phyloP scores from a whole-genome alignment of 164 flowering plant genomes.

The Warburgia ugandensis region DNA sequence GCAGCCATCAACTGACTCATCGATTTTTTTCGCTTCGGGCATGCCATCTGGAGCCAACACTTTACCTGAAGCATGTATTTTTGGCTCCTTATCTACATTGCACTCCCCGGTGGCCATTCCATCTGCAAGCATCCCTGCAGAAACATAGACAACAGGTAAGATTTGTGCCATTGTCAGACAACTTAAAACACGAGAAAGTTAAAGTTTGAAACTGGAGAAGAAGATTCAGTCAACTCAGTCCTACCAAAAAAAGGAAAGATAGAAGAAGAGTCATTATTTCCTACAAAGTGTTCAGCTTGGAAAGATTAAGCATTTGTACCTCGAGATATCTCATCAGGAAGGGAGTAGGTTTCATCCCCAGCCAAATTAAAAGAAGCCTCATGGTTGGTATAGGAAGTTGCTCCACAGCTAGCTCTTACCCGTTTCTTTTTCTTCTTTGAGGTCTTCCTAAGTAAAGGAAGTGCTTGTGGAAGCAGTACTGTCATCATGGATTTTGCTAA shows the following conservation, averaged over 20 bases:
- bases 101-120: slow-evolving; percentile 12
- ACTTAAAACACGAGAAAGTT: too few relatives aligned
- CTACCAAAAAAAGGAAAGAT: too few relatives aligned
- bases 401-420: slow-evolving; percentile 12
- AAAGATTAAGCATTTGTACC: slow-evolving; percentile 19
- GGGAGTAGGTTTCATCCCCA: slow-evolving; percentile 7
- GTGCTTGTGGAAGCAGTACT: slow-evolving; percentile 82
- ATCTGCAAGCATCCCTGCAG: slow-evolving; percentile 25
- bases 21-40: background rate
- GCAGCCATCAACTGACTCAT: background rate
- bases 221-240: too few relatives aligned
- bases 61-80: slow-evolving; percentile 6
- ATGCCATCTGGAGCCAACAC: too few relatives aligned
- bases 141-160: too few relatives aligned
- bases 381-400: slow-evolving; percentile 7
- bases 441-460: slow-evolving; percentile 62
- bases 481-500: slow-evolving; percentile 74
- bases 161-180: too few relatives aligned
- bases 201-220: too few relatives aligned
- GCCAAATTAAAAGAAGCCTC: slow-evolving; percentile 5
- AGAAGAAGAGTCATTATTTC: background rate
- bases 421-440: slow-evolving; percentile 41
- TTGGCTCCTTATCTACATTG: slow-evolving; percentile 9
- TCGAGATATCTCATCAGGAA: slow-evolving; percentile 14
- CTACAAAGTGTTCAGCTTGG: background rate